Evolutionary conservation across 1,284 basidiomycete species (phyloP), one percentile per base, ranked within the genome.

Genomic region (Malassezia psittaci): DNA sequence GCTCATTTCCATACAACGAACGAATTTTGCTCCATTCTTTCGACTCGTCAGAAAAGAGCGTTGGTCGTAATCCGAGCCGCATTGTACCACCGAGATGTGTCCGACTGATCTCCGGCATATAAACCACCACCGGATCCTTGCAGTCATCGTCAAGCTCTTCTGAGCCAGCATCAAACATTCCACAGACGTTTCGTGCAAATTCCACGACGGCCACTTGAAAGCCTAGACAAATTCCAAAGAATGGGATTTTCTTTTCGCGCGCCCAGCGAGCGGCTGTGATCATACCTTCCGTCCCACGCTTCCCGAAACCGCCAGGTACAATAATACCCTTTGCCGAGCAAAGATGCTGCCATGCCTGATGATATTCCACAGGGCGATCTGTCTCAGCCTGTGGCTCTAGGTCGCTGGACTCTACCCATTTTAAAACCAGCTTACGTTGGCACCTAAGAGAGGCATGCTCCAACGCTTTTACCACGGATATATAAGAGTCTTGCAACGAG

Each of bases 21-120:
- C 90, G 81, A 39, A 83, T 79, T 64, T 83, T 84, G 62, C 62
- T 66, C 65, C 67, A 70, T 44, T 57, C 39, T 21, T 64, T 59
- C 4, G 79, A 82, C 59, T 80, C 77, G 74, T 78, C 46, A 74
- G 85, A 81, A 75, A 98, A 96, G 50, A 96, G 81, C 2, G 93
- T 96, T 5, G 94, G 90, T 18, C 93, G 84, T 48, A 98, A 80
- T 19, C 93, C 93, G 13, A 96, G 82, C 18, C 93, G 85, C 93
- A 99, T 99, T 19, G 93, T 99, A 29, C 93, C 93, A 52, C 93
- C 93, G 81, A 98, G 88, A 66, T 98, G 90, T 7, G 91, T 96
- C 74, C 87, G 88, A 43, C 90, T 94, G 66, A 98, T 88, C 76
- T 99, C 93, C 32, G 93, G 93, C 93, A 99, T 99, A 82, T 93